Base-by-base conservation (phyloP, 768 basidiomycete genomes). In the Tricholoma furcatifolium region DNA sequence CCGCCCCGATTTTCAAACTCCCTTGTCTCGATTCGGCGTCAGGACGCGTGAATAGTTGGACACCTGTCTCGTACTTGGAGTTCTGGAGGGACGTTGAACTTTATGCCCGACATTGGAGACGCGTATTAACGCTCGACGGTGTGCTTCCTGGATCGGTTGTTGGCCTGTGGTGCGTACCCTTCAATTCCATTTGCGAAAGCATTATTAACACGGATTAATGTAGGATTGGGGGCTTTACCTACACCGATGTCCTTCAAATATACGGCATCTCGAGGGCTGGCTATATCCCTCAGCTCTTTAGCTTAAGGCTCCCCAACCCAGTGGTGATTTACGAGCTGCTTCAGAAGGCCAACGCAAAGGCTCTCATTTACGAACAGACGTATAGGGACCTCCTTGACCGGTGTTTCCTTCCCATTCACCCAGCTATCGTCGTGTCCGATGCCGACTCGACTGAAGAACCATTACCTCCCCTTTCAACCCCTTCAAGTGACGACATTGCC, bases 191-290 rank as follows among this genome's bases (percentile, higher is more conserved):
- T 24, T 31, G 3, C 6, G 30, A n/a, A 60, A 46, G 41, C 30
- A 14, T 24, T 21, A 15, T 9, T 43, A 47, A 55, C 61, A 35
- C 56, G 47, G 51, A 54, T 47, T 9, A n/a, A 47, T 52, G 5
- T 47, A 87, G 86, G 85, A 67, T 87, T 11, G 74, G 78, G 18
- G 85, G 85, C 9, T 79, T 79, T 66, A 74, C 79, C 23, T 87
- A 87, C 63, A 66, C 70, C 30, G 85, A 87, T 59, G 78, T 81
- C 31, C 68, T 85, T 27, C 77, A 83, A 50, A 80, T 87, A 54
- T 86, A 85, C 58, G 80, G 80, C 44, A 67, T 87, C 52, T 78
- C 82, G 3, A 72, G 83, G 57, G 83, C 83, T n/a, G 84, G 85
- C 2, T 87, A 81, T 62, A 66, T 85, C 54, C 86, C 85, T 0